Evolutionary conservation across 495 filamentous ascomycete species (phyloP).

Genomic region (Astrothelium macrocarpum): DNA sequence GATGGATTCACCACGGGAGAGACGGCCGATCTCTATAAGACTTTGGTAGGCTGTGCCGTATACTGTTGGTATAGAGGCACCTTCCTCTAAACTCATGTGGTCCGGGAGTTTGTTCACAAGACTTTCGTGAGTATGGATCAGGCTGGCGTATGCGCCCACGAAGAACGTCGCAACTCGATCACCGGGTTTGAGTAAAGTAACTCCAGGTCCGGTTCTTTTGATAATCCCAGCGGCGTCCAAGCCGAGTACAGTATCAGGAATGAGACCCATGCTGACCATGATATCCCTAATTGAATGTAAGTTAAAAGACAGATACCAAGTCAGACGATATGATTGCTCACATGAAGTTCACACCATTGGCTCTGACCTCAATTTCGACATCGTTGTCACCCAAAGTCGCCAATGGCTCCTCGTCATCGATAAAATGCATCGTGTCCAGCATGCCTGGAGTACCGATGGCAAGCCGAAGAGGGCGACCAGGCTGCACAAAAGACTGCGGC

Average conservation of each 20-base stretch:
- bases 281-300: conserved; percentile 6
- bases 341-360: conserved; percentile 7
- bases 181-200: conserved; percentile 4
- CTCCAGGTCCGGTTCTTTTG: not conserved
- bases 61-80: conserved; percentile 36
- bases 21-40: conserved; percentile 29
- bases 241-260: conserved; percentile 1
- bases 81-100: conserved; percentile 35
- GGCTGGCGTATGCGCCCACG: not conserved
- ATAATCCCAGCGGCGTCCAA: conserved; percentile 3
- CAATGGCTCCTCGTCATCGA: not conserved
- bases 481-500: not conserved
- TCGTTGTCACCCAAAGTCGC: conserved; percentile 5
- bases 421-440: conserved; percentile 7
- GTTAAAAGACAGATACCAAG: not conserved
- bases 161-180: conserved; percentile 7
- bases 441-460: conserved; percentile 6
- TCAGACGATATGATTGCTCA: not conserved
- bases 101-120: conserved; percentile 27
- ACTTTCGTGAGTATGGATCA: conserved; percentile 4
- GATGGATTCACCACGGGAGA: conserved; percentile 32
- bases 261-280: conserved; percentile 3
- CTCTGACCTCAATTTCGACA: conserved; percentile 10
- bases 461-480: conserved; percentile 7
- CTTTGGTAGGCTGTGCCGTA: conserved; percentile 35